A percentile compares a stretch with the other conserved stretches of the same genome.
Conservation (phyloP, 768 basidiomycete genomes). For the Phaeotremella skinneri region DNA sequence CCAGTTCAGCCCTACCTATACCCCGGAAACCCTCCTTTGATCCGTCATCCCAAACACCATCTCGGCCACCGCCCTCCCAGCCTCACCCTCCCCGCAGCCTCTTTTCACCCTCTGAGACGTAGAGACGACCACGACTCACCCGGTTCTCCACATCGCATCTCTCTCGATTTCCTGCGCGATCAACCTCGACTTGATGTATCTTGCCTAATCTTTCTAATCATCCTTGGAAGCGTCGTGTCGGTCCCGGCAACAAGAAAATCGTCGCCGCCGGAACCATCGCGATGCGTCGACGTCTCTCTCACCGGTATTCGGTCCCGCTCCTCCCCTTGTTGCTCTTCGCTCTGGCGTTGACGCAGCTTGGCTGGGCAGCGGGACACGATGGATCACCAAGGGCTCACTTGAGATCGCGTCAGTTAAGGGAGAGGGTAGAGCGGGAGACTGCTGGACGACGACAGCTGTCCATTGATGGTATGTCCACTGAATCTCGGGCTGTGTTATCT, state of each 20-base stretch:
- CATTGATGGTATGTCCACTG: neutral
- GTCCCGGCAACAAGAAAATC: neutral
- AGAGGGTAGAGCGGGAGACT: neutral
- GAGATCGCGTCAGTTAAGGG: neutral
- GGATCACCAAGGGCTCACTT: neutral
- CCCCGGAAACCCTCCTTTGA: neutral
- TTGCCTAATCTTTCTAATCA: neutral
- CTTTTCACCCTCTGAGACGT: neutral
- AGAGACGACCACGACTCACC: no score
- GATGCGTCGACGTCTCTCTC: neutral
- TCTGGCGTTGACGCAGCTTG: neutral
- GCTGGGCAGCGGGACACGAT: neutral
- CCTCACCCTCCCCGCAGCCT: neutral
- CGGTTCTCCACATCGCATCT: neutral
- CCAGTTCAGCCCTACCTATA: no score
- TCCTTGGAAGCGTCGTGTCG: neutral
- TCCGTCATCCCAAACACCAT: neutral
- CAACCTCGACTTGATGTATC: neutral
- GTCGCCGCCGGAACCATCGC: neutral
- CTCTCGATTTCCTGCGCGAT: neutral
- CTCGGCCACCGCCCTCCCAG: neutral
- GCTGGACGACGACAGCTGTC: neutral
- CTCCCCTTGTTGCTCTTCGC: neutral
- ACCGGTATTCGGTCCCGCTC: neutral
- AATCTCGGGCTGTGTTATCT: no score